Evolutionary conservation across 1,139 yeast species (phyloP).

Genomic region (Candida sp.): DNA sequence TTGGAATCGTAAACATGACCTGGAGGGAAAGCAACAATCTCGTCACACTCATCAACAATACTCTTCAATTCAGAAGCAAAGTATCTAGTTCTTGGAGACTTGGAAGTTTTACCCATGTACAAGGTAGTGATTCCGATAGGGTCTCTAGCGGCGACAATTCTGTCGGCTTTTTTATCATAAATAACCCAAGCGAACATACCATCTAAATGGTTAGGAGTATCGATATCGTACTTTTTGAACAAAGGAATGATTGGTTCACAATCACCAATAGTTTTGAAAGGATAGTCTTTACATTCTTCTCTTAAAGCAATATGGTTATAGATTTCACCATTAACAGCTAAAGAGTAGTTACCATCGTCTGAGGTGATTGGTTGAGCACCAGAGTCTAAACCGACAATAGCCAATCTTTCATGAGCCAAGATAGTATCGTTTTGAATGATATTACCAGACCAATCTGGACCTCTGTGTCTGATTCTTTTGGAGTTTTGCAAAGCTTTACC

Average conservation of each 20-base stretch:
- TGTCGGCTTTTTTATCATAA: constrained; percentile 78
- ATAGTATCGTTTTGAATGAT: constrained; percentile 71
- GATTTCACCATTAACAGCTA: constrained; percentile 97
- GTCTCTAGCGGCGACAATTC: constrained; percentile 96
- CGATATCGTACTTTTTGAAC: constrained; percentile 79
- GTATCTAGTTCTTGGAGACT: constrained; percentile 70
- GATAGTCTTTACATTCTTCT: constrained; percentile 66
- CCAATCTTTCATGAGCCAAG: constrained; percentile 90
- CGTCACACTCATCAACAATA: constrained; percentile 90
- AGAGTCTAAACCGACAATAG: constrained; percentile 91
- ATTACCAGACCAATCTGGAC: constrained; percentile 99
- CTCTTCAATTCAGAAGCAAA: constrained; percentile 96
- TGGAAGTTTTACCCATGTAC: constrained; percentile 85
- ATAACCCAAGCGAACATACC: constrained; percentile 98
- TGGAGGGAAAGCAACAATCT: constrained; percentile 93
- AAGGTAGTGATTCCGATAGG: constrained; percentile 97
- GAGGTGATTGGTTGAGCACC: constrained; percentile 98
- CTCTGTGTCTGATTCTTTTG: constrained; percentile 94
- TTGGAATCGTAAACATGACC: constrained; percentile 95
- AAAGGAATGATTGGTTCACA: constrained; percentile 98
- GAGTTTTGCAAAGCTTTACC: constrained; percentile 85
- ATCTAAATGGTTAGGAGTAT: constrained; percentile 89
- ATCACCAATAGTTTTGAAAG: constrained; percentile 84
- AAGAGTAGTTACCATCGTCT: constrained; percentile 64
- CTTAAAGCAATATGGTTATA: constrained; percentile 93